Evolutionary conservation across 2,329 filamentous ascomycete genomes (phyloP), one percentile per base, ranked within the genome.

Genomic region (Penicillium sp.): DNA sequence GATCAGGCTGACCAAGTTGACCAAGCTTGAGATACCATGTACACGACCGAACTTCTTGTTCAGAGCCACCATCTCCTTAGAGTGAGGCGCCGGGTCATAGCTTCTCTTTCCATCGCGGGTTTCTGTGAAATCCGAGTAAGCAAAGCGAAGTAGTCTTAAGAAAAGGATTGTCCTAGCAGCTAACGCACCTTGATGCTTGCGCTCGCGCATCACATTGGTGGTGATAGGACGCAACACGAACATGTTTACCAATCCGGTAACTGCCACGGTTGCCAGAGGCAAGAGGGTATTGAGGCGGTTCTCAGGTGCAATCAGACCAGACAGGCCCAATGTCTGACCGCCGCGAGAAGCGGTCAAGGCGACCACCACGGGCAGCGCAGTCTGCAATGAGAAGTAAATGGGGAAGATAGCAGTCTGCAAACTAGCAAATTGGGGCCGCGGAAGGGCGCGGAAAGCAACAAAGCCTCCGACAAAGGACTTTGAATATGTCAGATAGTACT

Each of bases 21-120:
- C 71, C 57, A 95, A 72, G 27, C 89, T 89, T 7, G 90, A 96
- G 44, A 89, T 76, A 6, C 92, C 90, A 73, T 99, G 94, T 53
- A 96, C 74, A 58, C 82, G 83, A 14, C 83, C 84, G 72, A 97
- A 97, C 59, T 79, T 80, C 75, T 85, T 89, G 78, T 93, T 96
- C 64, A 96, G 73, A 8, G 79, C 80, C 63, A 84, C 74, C 92
- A 97, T 97, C 76, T 93, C 90, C 63, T 86, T 80, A 5, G 89
- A 94, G 67, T 96, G 90, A 36, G 91, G 89, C 1, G 86, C 82
- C 48, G 83, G 77, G 60, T 96, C 91, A 67, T 88, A 89, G 73
- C 86, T 90, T 70, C 88, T 89, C 81, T 96, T 97, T 51, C 91
- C 91, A 70, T 97, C 93, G 65, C 87, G 85, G 58, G 88, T 91